Evolutionary conservation across 2,329 filamentous ascomycete species (phyloP), one percentile per base, ranked within the genome.

Genomic region (Exophiala calicioides): DNA sequence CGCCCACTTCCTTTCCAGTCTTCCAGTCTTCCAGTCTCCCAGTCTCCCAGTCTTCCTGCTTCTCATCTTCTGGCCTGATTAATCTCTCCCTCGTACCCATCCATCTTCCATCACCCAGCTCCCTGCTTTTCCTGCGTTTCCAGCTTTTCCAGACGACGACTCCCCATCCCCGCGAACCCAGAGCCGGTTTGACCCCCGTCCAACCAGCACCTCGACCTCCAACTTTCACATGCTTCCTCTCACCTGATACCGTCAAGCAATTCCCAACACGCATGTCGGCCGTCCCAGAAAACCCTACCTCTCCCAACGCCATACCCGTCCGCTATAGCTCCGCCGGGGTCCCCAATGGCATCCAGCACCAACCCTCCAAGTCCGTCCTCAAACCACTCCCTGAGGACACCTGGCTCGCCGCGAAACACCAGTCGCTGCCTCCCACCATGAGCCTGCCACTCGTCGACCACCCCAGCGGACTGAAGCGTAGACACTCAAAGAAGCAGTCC

Each of bases 231-330:
- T 52, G 49, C 36, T 29, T 31, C 7, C 21, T 35, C 16, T 34
- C 29, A 16, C 36, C 29, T 41, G 36, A 39, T 15, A 18, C 10
- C 23, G 36, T 29, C 24, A 23, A 19, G 7, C 21, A 8, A 29
- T 21, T 13, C 16, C 26, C 41, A 29, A 35, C 43, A 39, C 32
- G 24, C 32, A 50, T 54, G 53, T 45, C 53, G 41, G 53, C 53
- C 32, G 16, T 47, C 35, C 29, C 49, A 27, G 60, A 58, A 39
- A 57, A 58, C 35, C 58, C 59, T 15, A 38, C 59, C 56, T 79
- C 77, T n/a, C 82, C 84, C 43, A 82, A 80, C 65, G 75, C 77
- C 27, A 88, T 90, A 44, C 86, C 87, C 15, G 82, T 84, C 3
- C 79, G 86, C 53, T 88, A 83, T 34, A 89, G 86, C 45, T 87